These are phyloP conservation scores for Alnus glutinosa DNA, from an alignment of 306 rosid species.

Conservation along the genomic window DNA sequence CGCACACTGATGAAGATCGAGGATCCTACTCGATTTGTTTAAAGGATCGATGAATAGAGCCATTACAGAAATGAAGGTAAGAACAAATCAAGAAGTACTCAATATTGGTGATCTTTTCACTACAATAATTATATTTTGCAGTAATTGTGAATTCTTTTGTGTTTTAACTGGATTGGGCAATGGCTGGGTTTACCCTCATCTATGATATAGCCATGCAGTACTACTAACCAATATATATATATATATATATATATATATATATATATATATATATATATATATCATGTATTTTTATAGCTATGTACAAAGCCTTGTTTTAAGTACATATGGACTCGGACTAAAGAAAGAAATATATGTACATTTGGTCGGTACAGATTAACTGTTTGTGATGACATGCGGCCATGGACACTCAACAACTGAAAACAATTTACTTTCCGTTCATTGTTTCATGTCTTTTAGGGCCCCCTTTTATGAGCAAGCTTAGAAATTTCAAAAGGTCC, in stretches of 20 bases:
- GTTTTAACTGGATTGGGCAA: too few relatives aligned
- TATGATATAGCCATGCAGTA: too few relatives aligned
- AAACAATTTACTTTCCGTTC: not conserved
- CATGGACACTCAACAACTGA: not conserved
- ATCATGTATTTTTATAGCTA: too few relatives aligned
- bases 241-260: too few relatives aligned
- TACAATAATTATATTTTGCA: not conserved
- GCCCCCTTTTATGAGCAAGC: not conserved
- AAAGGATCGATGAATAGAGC: not conserved
- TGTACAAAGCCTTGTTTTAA: not conserved
- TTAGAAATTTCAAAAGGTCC: slow-evolving; percentile 20
- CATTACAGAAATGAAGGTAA: not conserved
- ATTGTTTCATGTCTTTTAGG: not conserved
- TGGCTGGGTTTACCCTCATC: not conserved
- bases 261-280: too few relatives aligned
- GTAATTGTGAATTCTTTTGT: not conserved
- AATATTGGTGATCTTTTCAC: not conserved
- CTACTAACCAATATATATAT: too few relatives aligned
- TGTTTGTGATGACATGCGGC: slow-evolving; percentile 4
- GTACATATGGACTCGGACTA: slow-evolving; percentile 13
- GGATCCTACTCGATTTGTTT: not conserved
- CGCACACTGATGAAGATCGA: too few relatives aligned
- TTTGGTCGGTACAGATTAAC: not conserved
- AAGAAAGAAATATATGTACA: not conserved
- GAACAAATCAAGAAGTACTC: not conserved